phyloP scores from a whole-genome alignment of 2,329 filamentous ascomycete species.

The Calycina herbarum region DNA sequence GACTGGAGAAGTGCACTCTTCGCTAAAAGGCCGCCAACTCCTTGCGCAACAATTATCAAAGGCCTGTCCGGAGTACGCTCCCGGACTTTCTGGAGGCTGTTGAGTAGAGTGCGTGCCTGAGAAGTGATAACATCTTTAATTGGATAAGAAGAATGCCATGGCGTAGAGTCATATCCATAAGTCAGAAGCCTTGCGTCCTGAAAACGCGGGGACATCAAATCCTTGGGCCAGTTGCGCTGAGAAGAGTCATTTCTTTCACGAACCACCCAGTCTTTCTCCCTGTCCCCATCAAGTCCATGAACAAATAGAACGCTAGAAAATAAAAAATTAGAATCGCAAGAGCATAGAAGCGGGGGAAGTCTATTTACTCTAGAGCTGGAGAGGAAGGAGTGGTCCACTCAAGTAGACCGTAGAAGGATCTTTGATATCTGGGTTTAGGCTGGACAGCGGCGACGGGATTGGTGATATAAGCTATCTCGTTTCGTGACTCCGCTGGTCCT shows the following conservation, averaged over 20 bases:
- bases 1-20: conserved; percentile 9
- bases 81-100: neutral
- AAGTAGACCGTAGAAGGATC: neutral
- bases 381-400: neutral
- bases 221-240: conserved; percentile 2
- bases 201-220: neutral
- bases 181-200: neutral
- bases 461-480: neutral
- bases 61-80: neutral
- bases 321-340: neutral
- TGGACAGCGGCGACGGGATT: neutral
- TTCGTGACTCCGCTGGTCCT: neutral
- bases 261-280: conserved; percentile 2
- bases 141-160: conserved; percentile 8
- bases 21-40: neutral
- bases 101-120: neutral
- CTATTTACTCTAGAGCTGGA: neutral
- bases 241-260: neutral
- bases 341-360: neutral
- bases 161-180: conserved; percentile 2
- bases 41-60: conserved; percentile 1
- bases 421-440: neutral
- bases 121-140: conserved; percentile 7
- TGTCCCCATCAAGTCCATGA: conserved; percentile 6
- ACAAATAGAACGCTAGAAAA: neutral